These are phyloP conservation scores for Plasmopara viticola DNA, from an alignment of 352 stramenopile species.

Conservation along the genomic window DNA sequence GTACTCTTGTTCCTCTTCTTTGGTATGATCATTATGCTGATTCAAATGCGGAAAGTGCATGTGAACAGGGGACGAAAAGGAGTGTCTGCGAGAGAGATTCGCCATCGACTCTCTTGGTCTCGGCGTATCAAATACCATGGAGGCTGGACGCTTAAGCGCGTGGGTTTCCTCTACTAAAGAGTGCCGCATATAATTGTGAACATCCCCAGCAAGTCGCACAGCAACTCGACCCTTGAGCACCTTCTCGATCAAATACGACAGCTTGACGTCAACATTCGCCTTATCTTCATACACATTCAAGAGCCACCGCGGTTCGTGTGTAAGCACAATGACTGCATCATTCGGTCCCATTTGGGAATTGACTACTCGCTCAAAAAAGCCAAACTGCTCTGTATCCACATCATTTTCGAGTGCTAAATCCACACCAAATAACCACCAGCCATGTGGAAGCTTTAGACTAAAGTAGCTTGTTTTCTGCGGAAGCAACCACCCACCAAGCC, in stretches of 20 bases:
- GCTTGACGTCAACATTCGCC: conserved; percentile 63
- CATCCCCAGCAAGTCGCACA: conserved; percentile 83
- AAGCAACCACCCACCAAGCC: conserved; percentile 89
- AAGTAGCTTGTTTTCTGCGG: conserved; percentile 92
- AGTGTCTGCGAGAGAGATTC: conserved; percentile 27
- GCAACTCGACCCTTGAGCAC: conserved; percentile 69
- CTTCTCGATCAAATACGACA: conserved; percentile 70
- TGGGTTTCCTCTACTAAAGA: conserved; percentile 46
- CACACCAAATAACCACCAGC: conserved; percentile 90
- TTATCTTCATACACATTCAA: conserved; percentile 83
- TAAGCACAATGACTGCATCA: conserved; percentile 88
- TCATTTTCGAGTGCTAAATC: conserved; percentile 90
- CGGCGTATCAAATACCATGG: conserved; percentile 23
- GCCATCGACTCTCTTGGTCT: conserved; percentile 10
- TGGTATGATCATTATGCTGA: conserved; percentile 9
- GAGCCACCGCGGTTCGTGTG: conserved; percentile 90
- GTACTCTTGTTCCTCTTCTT: conserved; percentile 10
- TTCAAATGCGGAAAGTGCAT: conserved; percentile 82
- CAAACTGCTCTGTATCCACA: conserved; percentile 91
- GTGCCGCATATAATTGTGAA: conserved; percentile 92
- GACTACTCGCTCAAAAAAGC: conserved; percentile 85
- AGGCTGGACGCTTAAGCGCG: conserved; percentile 24
- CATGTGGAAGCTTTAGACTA: conserved; percentile 81
- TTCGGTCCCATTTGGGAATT: conserved; percentile 65
- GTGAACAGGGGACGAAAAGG: conserved; percentile 25